Base-by-base conservation (phyloP, 169 alveolate species). In the Cryptosporidium ubiquitum region DNA sequence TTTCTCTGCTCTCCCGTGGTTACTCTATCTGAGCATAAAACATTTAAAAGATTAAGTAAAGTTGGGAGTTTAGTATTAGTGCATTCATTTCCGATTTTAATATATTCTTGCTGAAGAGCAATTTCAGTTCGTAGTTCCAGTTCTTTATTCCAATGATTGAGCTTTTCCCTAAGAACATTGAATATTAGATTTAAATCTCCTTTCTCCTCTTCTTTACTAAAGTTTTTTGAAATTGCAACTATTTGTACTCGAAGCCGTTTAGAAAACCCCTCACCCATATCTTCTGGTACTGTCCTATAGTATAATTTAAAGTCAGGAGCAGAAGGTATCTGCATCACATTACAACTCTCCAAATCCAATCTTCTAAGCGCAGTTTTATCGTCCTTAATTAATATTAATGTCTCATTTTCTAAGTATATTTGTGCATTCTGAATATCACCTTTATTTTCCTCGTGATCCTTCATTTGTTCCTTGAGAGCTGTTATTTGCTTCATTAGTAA, bases 1-100 rank as follows among this genome's bases (percentile, higher is more conserved):
- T 94, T 95, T n/a, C 98, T 84, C 92, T 96, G 98, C 64, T 95
- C 96, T 7, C 96, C 96, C 3, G 98, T 96, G 1, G 98, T 96
- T 42, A 95, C 91, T 55, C 94, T 93, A 64, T 95, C 96, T 64
- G 94, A 94, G 49, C 97, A 96, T 68, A 96, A 69, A 37, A 92
- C 96, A 71, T 93, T 96, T 39, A 96, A 91, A 91, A 96, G 71
- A 58, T 93, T 94, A 66, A 96, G 94, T n/a, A 96, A 84, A 35
- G 97, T 96, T 29, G 97, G 97, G 37, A 79, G 55, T n/a, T 96
- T 89, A 58, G 61, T 74, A 16, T 57, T 57, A 31, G 84, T 69
- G 16, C 18, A 12, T 10, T 23, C 49, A 29, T 64, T 40, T 0
- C 75, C 73, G 16, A 31, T 49, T 7, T 44, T 33, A 58, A 35